Evolutionary conservation across 768 basidiomycete genomes (phyloP).

Genomic region (Kondoa malvinella): DNA sequence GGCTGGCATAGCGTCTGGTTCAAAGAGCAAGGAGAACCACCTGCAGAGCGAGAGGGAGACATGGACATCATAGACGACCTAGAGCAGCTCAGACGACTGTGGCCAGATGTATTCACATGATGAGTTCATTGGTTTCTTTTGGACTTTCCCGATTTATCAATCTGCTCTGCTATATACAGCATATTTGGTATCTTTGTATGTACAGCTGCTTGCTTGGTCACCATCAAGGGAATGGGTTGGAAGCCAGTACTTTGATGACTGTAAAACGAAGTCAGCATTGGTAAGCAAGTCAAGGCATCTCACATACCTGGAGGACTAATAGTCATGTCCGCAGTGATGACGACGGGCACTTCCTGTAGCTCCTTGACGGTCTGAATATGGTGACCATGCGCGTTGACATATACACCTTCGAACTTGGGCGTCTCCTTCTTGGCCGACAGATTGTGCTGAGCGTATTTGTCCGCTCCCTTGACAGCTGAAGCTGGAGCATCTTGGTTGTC

Average conservation of each 20-base stretch:
- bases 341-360: slow-evolving; percentile 47
- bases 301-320: slow-evolving; percentile 17
- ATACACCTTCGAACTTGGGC: slow-evolving; percentile 69
- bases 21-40: slow-evolving; percentile 8
- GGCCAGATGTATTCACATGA: not conserved
- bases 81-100: not conserved
- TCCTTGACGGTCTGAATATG: slow-evolving; percentile 89
- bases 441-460: slow-evolving; percentile 55
- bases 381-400: slow-evolving; percentile 57
- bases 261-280: not conserved
- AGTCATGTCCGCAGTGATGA: slow-evolving; percentile 19
- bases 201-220: too few relatives aligned
- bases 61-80: not conserved
- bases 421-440: slow-evolving; percentile 57
- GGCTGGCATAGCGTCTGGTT: slow-evolving; percentile 15
- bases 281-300: not conserved
- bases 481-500: slow-evolving; percentile 32
- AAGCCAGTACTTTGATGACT: slow-evolving; percentile 91
- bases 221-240: slow-evolving; percentile 47
- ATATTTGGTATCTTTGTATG: not conserved
- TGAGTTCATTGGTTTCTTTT: not conserved
- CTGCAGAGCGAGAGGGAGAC: not conserved
- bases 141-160: not conserved
- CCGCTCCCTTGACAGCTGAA: slow-evolving; percentile 3
- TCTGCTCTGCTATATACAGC: not conserved